These are phyloP conservation scores for Ceratobasidium sp. DNA, from an alignment of 1,284 basidiomycete species.

Conservation along the genomic window DNA sequence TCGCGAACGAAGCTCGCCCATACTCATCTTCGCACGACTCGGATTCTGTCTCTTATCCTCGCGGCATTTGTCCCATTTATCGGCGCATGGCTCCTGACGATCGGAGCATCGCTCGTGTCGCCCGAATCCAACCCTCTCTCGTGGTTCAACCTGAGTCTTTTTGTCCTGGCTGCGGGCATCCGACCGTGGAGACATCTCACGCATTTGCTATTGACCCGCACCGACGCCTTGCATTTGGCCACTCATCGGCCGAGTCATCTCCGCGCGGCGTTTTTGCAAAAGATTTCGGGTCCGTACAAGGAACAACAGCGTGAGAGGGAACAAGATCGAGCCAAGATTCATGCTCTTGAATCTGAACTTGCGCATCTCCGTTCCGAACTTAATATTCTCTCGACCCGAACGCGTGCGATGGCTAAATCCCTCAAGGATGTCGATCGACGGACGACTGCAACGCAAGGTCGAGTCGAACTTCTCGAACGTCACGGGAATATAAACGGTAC, in stretches of 20 bases:
- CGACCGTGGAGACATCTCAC: conserved; percentile 77
- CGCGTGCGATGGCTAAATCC: neutral
- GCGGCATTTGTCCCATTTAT: conserved; percentile 70
- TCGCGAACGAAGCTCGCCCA: conserved; percentile 55
- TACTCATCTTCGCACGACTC: conserved; percentile 65
- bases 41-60: conserved; percentile 62
- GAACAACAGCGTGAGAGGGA: conserved; percentile 7
- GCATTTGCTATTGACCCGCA: conserved; percentile 64
- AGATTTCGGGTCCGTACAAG: neutral
- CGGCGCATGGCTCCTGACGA: conserved; percentile 68
- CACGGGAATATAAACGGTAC: conserved; percentile 1
- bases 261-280: conserved; percentile 1
- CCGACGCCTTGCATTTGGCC: conserved; percentile 65
- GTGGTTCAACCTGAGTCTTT: conserved; percentile 78
- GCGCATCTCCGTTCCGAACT: conserved; percentile 31
- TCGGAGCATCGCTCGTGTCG: neutral
- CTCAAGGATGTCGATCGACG: conserved; percentile 1
- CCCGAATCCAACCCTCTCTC: conserved; percentile 57
- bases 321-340: conserved; percentile 4
- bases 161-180: conserved; percentile 76
- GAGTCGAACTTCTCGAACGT: conserved; percentile 26
- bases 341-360: conserved; percentile 31
- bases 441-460: neutral
- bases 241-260: conserved; percentile 46
- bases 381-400: neutral